These are phyloP conservation scores for Phytopythium mirpurense DNA, from an alignment of 352 stramenopile species.

Conservation along the genomic window DNA sequence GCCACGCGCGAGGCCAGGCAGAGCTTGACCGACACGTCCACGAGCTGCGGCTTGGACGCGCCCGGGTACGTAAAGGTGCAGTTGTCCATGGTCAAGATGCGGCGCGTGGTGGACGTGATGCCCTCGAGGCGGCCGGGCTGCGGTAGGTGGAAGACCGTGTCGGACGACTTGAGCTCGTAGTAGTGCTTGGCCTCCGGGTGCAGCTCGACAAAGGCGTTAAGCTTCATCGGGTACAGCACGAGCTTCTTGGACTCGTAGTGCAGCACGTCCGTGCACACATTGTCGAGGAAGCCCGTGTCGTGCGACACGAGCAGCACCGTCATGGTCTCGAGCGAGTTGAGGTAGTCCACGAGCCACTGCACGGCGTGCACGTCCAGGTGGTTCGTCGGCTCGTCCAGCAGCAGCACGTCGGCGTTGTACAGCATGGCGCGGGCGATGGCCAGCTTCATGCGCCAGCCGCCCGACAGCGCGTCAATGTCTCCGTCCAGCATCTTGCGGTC, in stretches of 20 bases:
- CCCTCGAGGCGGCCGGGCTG: conserved; percentile 88
- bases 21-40: conserved; percentile 92
- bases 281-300: conserved; percentile 96
- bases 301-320: conserved; percentile 97
- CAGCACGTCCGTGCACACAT: conserved; percentile 96
- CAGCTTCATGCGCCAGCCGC: conserved; percentile 98
- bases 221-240: conserved; percentile 87
- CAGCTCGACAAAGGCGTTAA: conserved; percentile 87
- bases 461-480: conserved; percentile 91
- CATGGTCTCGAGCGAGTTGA: conserved; percentile 93
- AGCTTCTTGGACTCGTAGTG: conserved; percentile 97
- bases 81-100: conserved; percentile 89
- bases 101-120: conserved; percentile 89
- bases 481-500: conserved; percentile 90
- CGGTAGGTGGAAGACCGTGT: conserved; percentile 86
- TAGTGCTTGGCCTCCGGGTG: conserved; percentile 92
- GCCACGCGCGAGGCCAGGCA: conserved; percentile 95
- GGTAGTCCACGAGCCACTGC: conserved; percentile 96
- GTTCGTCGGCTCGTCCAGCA: conserved; percentile 92
- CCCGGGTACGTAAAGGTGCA: conserved; percentile 88
- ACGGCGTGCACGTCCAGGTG: conserved; percentile 96
- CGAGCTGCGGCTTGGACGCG: conserved; percentile 83
- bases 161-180: conserved; percentile 85
- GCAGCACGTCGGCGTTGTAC: conserved; percentile 93
- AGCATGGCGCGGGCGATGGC: conserved; percentile 92